Base-by-base conservation (phyloP, 352 stramenopile species). In the Globisporangium alternatum region DNA sequence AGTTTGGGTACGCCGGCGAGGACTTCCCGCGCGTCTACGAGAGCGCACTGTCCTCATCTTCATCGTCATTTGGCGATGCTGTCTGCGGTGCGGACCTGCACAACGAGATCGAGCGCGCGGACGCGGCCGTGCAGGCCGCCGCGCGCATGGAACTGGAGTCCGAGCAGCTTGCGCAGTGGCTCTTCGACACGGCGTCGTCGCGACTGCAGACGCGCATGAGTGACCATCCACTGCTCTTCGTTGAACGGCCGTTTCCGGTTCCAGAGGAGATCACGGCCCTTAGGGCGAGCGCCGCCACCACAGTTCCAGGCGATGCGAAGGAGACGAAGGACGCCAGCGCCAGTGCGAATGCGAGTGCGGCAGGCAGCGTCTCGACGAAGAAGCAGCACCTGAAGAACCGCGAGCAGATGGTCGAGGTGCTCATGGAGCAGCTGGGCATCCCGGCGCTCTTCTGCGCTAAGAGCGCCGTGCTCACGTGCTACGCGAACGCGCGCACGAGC, bases 1-100 rank as follows among this genome's bases (percentile, higher is more conserved):
- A 96, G 62, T 77, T 95, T 54, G 90, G 90, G 33, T 97, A 90
- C 68, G 86, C 89, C 1, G 90, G 90, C 59, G 89, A 97, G 67
- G 89, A 97, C 60, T 91, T 89, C 56, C 89, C 89, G 45, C 86
- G 86, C 43, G 80, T 91, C 22, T 90, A 71, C 57, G 83, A 91
- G 65, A 73, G 64, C 28, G 74, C 79, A 7, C 33, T 84, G 19
- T 35, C 63, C 1, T 25, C 57, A 4, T 25, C 67, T 5, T 19
- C 41, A 9, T 47, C 41, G 4, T 19, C 17, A n/a, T n/a, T 15
- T 21, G 17, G 15, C 2, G 59, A 69, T 43, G 60, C 55, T 7
- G 64, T 48, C 15, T 25, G 65, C 25, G 67, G 72, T 28, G 70
- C 73, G n/a, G 47, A 56, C 19, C 56, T 66, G 9, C 41, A 65